Conservation (phyloP, 148 eudicot genomes). For the Vaccinium macrocarpon region DNA sequence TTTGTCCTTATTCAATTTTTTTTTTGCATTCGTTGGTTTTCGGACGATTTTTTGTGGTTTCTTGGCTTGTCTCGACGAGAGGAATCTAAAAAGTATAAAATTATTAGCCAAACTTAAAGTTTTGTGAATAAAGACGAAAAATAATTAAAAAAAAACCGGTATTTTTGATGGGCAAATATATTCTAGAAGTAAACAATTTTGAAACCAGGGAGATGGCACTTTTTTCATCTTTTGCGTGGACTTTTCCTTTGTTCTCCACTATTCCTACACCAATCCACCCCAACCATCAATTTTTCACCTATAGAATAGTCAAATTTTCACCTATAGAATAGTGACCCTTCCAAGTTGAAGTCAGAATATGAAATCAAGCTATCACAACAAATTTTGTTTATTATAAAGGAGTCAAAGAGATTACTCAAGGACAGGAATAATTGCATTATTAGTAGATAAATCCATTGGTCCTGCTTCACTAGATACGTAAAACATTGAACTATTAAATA, state of each 20-base stretch:
- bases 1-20: too few relatives aligned
- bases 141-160: too few relatives aligned
- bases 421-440: background rate
- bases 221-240: background rate
- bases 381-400: background rate
- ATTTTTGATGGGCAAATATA: background rate
- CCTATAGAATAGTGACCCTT: background rate
- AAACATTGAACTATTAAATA: background rate
- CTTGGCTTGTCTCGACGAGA: too few relatives aligned
- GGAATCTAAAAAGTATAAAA: too few relatives aligned
- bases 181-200: background rate
- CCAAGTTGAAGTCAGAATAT: background rate
- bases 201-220: background rate
- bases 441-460: background rate
- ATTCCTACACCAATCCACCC: background rate
- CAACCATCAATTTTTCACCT: background rate
- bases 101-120: too few relatives aligned
- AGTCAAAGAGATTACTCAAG: background rate
- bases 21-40: too few relatives aligned
- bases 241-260: background rate
- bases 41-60: too few relatives aligned
- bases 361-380: background rate
- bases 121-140: too few relatives aligned
- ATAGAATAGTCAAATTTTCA: too few relatives aligned
- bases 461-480: background rate